phyloP scores from a whole-genome alignment of 148 eudicot genomes.

The Rhododendron griersonianum region DNA sequence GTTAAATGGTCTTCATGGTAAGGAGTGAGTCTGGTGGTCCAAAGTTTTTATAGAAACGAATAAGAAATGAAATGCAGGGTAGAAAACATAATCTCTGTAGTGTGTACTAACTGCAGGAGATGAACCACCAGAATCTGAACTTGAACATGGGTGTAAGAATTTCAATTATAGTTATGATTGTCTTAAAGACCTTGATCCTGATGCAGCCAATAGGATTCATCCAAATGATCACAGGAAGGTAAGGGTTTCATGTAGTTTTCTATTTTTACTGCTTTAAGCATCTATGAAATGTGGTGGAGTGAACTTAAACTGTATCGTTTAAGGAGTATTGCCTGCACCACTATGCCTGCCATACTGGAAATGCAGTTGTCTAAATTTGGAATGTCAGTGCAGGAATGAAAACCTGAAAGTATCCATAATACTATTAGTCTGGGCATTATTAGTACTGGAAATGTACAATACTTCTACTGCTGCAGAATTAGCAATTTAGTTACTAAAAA shows the following conservation, averaged over 20 bases:
- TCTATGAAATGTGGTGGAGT: neutral
- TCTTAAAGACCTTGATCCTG: constrained; percentile 74
- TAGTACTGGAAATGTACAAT: neutral
- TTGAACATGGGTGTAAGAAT: constrained; percentile 21
- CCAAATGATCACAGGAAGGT: constrained; percentile 95
- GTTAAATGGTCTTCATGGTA: constrained; percentile 49
- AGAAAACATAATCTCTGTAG: neutral
- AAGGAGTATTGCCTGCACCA: neutral
- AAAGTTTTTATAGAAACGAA: neutral
- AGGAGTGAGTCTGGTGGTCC: constrained; percentile 2
- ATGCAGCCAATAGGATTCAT: constrained; percentile 88
- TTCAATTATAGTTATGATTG: constrained; percentile 37
- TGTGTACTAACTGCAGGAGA: constrained; percentile 23
- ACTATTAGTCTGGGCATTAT: neutral
- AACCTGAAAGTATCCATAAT: constrained; percentile 4
- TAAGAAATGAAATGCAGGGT: neutral
- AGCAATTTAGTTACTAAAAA: neutral
- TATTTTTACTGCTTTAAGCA: neutral
- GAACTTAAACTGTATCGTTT: neutral
- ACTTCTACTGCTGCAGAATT: neutral
- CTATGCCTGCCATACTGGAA: neutral
- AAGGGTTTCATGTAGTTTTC: neutral
- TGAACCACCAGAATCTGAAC: constrained; percentile 29
- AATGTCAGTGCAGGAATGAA: neutral
- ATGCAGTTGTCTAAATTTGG: neutral